Base-by-base conservation (phyloP, 179 eudicot species). In the Pouteria campechiana region DNA sequence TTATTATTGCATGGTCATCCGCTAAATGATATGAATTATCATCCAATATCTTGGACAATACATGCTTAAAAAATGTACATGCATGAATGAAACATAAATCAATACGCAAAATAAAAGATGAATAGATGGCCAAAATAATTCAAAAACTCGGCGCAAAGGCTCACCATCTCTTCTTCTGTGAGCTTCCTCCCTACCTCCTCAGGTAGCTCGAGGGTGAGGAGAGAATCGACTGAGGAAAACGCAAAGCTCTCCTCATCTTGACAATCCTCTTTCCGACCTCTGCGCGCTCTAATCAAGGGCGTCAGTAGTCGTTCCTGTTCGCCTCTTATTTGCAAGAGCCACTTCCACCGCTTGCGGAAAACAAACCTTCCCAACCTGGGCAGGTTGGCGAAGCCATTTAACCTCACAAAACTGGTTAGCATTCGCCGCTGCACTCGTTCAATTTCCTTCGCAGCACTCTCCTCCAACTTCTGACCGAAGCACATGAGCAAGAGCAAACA, bases 171-270 rank as follows among this genome's bases (percentile, higher is more conserved):
- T 16, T 5, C 23, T 4, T 58, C 49, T 0, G 31, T 48, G 2
- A 67, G 57, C 39, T 59, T 63, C 24, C 70, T 34, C 38, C 58
- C 52, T n/a, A n/a, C n/a, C 35, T 72, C 70, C 0, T 72, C 67
- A 0, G 67, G 73, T 1, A 67, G 57, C 45, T 63, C 48, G 39
- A 72, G 21, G 39, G 58, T 60, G 31, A 48, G 17, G 50, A 72
- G 36, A 0, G 78, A 54, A 55, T 72, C 78, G 20, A 68, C 74
- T 7, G 67, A 68, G 0, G 74, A 62, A 13, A 60, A 59, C 14
- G 37, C 34, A 4, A n/a, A n/a, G n/a, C n/a, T n/a, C n/a, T 16
- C 27, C 2, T 36, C 64, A 0, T 12, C 50, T 3, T 22, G 2
- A 0, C 20, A 10, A 12, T 17, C 41, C 27, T 15, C 4, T 14